phyloP scores from a whole-genome alignment of 331 rosid genomes.

The Pyracantha coccinea region DNA sequence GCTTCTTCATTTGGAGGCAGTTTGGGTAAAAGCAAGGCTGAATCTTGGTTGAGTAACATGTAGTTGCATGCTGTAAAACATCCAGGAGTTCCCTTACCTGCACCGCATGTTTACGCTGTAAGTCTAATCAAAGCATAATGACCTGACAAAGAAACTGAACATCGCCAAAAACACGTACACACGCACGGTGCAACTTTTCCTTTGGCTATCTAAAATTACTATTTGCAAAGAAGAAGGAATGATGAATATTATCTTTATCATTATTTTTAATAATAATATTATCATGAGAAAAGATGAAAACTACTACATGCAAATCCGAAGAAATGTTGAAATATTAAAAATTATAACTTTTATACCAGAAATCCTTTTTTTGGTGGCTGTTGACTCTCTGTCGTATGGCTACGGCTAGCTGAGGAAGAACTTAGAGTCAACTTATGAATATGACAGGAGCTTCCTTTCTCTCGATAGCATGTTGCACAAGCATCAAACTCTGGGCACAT shows the following conservation, averaged over 20 bases:
- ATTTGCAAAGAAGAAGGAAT: no score
- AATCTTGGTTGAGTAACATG: conserved; percentile 10
- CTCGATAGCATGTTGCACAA: conserved; percentile 31
- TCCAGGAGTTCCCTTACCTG: conserved; percentile 17
- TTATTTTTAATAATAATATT: background rate
- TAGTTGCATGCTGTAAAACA: conserved; percentile 25
- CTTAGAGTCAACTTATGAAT: conserved; percentile 28
- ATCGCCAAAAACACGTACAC: background rate
- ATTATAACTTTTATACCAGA: conserved; percentile 8
- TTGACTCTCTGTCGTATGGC: background rate
- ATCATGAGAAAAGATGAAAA: background rate
- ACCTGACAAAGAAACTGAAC: background rate
- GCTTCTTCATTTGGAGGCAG: conserved; percentile 28
- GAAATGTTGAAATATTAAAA: no score
- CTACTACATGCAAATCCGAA: background rate
- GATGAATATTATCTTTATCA: background rate
- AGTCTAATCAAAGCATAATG: background rate
- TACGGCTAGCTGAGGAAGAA: background rate
- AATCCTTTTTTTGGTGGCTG: background rate
- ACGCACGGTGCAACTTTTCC: background rate
- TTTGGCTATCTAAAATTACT: background rate
- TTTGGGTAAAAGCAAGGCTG: conserved; percentile 27
- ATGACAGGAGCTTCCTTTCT: conserved; percentile 32
- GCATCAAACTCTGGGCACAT: conserved; percentile 28
- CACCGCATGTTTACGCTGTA: background rate